Evolutionary conservation across 306 rosid genomes (phyloP), one percentile per base, ranked within the genome.

Genomic region (Sicyos baderoa): DNA sequence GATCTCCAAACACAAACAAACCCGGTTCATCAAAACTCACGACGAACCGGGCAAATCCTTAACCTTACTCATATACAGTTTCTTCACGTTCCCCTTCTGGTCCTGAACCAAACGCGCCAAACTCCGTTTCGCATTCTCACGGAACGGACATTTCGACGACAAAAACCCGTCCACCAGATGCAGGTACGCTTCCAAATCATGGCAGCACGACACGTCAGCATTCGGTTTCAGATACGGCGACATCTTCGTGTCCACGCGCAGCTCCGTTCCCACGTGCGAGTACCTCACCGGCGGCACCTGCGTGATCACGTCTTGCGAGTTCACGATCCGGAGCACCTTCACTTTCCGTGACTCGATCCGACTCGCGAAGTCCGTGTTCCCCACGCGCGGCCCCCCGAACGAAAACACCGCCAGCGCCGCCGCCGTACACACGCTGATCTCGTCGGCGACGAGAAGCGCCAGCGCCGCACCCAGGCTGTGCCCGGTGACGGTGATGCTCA

Each of bases 351-450:
- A 25, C 0, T 70, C 70, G 0, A 94, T 58, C 0, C 84, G 69
- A 2, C 88, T 68, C 1, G 95, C 88, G 2, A 90, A 90, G 2
- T 72, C 79, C 18, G 75, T 82, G 78, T 94, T 94, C 0, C 99
- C 97, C 0, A 88, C 99, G 0, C 94, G 84, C 9, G 99, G 99
- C 4, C 99, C 97, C 0, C 99, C 99, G 7, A 94, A 94, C 0
- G 97, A 90, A 58, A 90, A 86, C 0, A 88, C 99, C 0, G 97
- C 99, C 72, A 90, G 91, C 0, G 97, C 77, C 3, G 78, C 52
- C 0, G 75, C 7, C 0, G 67, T 55, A 1, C 91, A 81, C 0
- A 78, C 77, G 76, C 87, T 83, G 0, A 94, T 77, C 50, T 90
- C 99, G 0, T 90, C 96, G 0, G 95, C 99, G 0, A 90, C 97